These are phyloP conservation scores for Suillus lakei DNA, from an alignment of 768 basidiomycete genomes.

Conservation along the genomic window DNA sequence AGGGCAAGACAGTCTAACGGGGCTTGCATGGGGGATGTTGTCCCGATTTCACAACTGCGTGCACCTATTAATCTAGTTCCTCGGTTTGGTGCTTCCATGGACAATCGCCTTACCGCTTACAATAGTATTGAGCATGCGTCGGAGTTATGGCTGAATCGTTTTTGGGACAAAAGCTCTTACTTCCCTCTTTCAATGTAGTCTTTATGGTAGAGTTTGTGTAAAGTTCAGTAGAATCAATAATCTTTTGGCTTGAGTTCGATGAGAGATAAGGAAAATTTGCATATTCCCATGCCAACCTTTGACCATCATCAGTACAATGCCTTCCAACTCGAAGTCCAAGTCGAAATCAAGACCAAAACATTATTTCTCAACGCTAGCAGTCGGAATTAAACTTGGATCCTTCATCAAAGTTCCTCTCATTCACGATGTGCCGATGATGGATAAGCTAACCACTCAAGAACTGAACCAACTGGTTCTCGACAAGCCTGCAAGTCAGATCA, in stretches of 20 bases:
- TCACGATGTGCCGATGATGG: not conserved
- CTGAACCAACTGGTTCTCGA: not conserved
- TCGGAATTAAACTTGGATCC: not conserved
- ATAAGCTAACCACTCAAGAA: not conserved
- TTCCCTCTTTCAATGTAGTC: not conserved
- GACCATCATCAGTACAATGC: too few species aligned
- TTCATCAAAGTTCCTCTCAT: not conserved
- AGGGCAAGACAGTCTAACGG: constrained; percentile 8
- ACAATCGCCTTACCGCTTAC: not conserved
- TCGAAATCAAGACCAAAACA: too few species aligned
- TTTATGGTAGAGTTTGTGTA: not conserved
- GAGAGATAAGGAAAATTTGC: too few species aligned
- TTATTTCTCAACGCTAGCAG: not conserved
- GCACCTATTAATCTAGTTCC: not conserved
- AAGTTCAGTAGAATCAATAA: too few species aligned
- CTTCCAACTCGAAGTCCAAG: too few species aligned
- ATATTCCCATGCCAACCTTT: too few species aligned
- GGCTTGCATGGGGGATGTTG: not conserved
- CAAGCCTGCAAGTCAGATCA: not conserved
- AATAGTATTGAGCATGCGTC: not conserved
- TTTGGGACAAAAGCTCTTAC: not conserved
- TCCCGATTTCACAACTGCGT: not conserved
- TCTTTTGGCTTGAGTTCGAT: too few species aligned
- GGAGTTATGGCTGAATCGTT: not conserved
- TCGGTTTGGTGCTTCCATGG: not conserved